Evolutionary conservation across 768 basidiomycete species (phyloP).

Genomic region (Cystobasidium ongulense): DNA sequence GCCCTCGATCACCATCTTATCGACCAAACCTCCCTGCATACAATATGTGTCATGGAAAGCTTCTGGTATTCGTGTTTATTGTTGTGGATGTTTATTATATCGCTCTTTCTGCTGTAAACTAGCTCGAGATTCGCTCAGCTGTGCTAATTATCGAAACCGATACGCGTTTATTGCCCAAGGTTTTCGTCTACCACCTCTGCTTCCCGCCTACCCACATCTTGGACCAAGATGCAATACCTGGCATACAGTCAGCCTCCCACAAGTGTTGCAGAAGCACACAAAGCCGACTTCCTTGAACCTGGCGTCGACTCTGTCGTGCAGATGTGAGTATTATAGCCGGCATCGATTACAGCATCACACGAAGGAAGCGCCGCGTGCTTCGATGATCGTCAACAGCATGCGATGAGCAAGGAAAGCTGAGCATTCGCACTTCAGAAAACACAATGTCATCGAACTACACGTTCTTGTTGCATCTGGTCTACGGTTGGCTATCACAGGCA

Average conservation of each 20-base stretch:
- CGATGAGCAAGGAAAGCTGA: background rate
- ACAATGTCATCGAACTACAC: slow-evolving; percentile 33
- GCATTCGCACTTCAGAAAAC: slow-evolving; percentile 30
- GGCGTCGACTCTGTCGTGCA: slow-evolving; percentile 18
- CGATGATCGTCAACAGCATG: background rate
- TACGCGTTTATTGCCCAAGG: background rate
- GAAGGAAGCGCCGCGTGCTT: background rate
- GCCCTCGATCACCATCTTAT: too few relatives aligned
- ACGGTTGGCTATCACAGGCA: slow-evolving; percentile 6
- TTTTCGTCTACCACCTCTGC: background rate
- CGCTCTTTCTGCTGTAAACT: too few relatives aligned
- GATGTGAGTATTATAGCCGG: slow-evolving; percentile 25
- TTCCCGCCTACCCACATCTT: background rate
- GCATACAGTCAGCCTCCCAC: slow-evolving; percentile 32
- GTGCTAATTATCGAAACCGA: background rate
- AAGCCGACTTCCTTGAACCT: slow-evolving; percentile 14
- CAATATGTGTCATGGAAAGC: too few relatives aligned
- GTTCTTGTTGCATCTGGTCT: slow-evolving; percentile 12
- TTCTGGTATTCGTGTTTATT: too few relatives aligned
- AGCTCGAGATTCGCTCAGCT: too few relatives aligned
- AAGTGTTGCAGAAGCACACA: slow-evolving; percentile 32
- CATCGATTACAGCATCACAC: background rate
- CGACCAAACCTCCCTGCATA: too few relatives aligned
- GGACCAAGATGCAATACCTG: slow-evolving; percentile 36
- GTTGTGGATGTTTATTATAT: too few relatives aligned